phyloP scores from a whole-genome alignment of 1,284 basidiomycete genomes.

The Blastosporella zonata region DNA sequence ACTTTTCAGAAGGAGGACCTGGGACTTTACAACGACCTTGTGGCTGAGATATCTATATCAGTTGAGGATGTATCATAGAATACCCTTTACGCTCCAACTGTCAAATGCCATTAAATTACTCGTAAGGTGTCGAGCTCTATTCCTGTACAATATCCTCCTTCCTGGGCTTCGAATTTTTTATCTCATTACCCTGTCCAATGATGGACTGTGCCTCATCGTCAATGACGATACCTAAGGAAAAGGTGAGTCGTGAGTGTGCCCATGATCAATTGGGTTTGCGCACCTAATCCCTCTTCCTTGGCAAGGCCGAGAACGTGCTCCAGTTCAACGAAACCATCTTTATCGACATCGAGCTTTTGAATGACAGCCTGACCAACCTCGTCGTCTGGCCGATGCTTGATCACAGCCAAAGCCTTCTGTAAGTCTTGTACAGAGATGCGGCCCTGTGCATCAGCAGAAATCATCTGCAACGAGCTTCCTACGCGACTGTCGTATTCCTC shows the following conservation, averaged over 20 bases:
- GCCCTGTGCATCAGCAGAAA: constrained; percentile 89
- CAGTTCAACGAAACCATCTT: constrained; percentile 91
- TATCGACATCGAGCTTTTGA: constrained; percentile 93
- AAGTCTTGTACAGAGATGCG: constrained; percentile 90
- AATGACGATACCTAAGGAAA: constrained; percentile 56
- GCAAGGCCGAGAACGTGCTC: constrained; percentile 80
- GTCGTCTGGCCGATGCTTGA: constrained; percentile 92
- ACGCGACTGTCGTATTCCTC: constrained; percentile 91
- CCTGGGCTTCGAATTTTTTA: constrained; percentile 73
- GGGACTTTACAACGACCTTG: constrained; percentile 12
- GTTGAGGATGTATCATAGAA: constrained; percentile 26
- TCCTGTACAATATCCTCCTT: constrained; percentile 89
- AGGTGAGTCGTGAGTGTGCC: constrained; percentile 15
- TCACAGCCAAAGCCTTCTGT: constrained; percentile 87
- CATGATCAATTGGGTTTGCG: constrained; percentile 22
- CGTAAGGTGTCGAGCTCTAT: constrained; percentile 28
- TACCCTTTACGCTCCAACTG: constrained; percentile 19
- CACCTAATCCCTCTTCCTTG: constrained; percentile 76
- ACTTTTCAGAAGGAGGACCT: constrained; percentile 6
- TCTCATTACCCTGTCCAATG: constrained; percentile 72
- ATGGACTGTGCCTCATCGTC: constrained; percentile 74
- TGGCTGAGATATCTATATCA: constrained; percentile 18
- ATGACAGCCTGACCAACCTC: constrained; percentile 88
- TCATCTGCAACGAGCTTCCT: constrained; percentile 90
- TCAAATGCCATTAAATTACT: constrained; percentile 9